These are phyloP conservation scores for Geotrichum reessii DNA, from an alignment of 1,139 yeast species.

Conservation along the genomic window DNA sequence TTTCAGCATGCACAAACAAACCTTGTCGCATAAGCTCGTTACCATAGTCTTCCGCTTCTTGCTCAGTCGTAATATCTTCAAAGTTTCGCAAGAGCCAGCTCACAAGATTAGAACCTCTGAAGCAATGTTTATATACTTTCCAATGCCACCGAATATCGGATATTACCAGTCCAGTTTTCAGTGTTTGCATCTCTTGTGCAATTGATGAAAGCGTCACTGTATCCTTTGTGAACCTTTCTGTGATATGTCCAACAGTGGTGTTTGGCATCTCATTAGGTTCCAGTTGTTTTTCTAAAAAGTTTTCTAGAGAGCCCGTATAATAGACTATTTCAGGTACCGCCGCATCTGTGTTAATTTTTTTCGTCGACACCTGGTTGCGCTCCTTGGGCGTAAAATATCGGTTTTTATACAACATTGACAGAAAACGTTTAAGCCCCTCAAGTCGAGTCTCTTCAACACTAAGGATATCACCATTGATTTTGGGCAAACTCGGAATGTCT, in stretches of 20 bases:
- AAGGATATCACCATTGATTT: constrained; percentile 45
- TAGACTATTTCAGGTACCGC: constrained; percentile 70
- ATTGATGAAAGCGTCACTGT: constrained; percentile 43
- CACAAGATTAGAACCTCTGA: constrained; percentile 79
- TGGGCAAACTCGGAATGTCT: constrained; percentile 43
- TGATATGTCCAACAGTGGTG: constrained; percentile 22
- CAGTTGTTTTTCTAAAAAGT: constrained; percentile 52
- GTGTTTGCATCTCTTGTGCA: constrained; percentile 62
- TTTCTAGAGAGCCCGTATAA: constrained; percentile 78
- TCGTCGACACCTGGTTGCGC: constrained; percentile 33
- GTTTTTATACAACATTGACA: constrained; percentile 59
- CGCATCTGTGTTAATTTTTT: constrained; percentile 39
- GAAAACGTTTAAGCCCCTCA: constrained; percentile 78
- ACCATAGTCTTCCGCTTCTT: constrained; percentile 76
- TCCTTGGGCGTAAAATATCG: constrained; percentile 46
- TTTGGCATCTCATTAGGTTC: constrained; percentile 27
- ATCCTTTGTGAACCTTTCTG: constrained; percentile 30
- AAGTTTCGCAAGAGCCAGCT: constrained; percentile 77
- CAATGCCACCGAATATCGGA: constrained; percentile 90
- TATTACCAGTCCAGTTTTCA: constrained; percentile 51
- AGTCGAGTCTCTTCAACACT: constrained; percentile 77
- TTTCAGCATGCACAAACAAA: constrained; percentile 72
- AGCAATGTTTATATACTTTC: constrained; percentile 68
- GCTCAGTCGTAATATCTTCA: constrained; percentile 70
- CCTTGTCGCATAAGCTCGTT: constrained; percentile 69